Percentiles rank a stretch among this genome's conserved stretches.
These are phyloP conservation scores for Amanita phalloides DNA, from an alignment of 768 basidiomycete species.

Conservation along the genomic window DNA sequence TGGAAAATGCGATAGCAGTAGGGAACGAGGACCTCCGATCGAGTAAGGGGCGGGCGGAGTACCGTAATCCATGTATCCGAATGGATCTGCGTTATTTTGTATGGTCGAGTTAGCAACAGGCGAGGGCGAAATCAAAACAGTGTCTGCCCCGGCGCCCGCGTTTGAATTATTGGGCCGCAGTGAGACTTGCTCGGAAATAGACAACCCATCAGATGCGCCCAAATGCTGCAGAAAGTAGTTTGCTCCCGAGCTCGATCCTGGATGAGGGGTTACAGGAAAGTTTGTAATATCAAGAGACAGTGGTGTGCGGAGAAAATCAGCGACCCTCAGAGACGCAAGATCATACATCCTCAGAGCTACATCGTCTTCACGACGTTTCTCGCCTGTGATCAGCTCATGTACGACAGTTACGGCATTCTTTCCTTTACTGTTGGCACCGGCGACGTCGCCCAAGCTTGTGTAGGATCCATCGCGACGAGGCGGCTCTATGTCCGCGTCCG, in stretches of 20 bases:
- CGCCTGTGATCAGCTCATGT: constrained; percentile 19
- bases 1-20: constrained; percentile 19
- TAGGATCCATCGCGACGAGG: constrained; percentile 44
- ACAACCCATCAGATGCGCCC: not conserved
- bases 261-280: constrained; percentile 19
- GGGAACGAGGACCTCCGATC: constrained; percentile 4
- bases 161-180: not conserved
- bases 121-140: constrained; percentile 4
- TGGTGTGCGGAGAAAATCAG: constrained; percentile 35
- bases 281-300: constrained; percentile 7
- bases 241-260: constrained; percentile 19
- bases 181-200: not conserved
- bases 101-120: not conserved
- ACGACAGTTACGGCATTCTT: constrained; percentile 22
- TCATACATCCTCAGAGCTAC: constrained; percentile 39
- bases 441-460: constrained; percentile 50
- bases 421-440: constrained; percentile 41
- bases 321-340: constrained; percentile 43
- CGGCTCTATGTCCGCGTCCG: constrained; percentile 56
- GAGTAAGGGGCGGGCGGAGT: not conserved
- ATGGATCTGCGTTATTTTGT: not conserved
- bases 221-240: constrained; percentile 3
- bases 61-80: constrained; percentile 3
- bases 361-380: constrained; percentile 52
- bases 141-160: not conserved